Evolutionary conservation across 2,329 filamentous ascomycete genomes (phyloP), one percentile per base, ranked within the genome.

Genomic region (Paramyrothecium roridum): DNA sequence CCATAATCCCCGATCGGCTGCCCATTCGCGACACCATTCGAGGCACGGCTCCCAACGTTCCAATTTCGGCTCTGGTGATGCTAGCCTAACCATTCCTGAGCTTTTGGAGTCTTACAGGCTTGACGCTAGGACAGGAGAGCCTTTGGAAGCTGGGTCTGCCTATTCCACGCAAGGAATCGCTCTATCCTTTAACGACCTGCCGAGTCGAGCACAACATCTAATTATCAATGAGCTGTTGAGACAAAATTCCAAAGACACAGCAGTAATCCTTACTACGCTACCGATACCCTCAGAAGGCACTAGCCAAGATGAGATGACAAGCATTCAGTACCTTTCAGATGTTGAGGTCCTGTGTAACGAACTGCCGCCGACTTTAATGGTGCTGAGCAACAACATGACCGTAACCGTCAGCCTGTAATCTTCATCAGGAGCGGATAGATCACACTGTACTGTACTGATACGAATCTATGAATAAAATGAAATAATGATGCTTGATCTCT

Each of bases 321-420:
- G 89, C 63, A 75, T 90, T 55, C 82, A 82, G 58, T 96, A 95
- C 70, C 76, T 96, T 50, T 87, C 83, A 51, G 88, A 92, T 70
- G 77, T 93, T 57, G 89, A 95, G 70, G 83, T 95, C 2, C 73
- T 96, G 56, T 93, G 89, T 69, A 83, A 88, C 64, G 88, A 84
- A 12, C 74, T 93, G 58, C 90, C 91, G 26, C 91, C 91, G 1
- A 84, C 86, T 48, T 70, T 96, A 64, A 75, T 96, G 69, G 89
- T 96, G 43, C 82, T 96, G 72, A 92, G 89, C 71, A 96, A 96
- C 71, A 91, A 87, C 65, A 92, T 96, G 88, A 96, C 90, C 17
- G 91, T 96, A 49, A 96, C 89, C 8, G 89, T 89, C 65, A 89
- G 86, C 68, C 71, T 91, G 58, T 90, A 64, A 50, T 30, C 37